phyloP scores from a whole-genome alignment of 2,329 filamentous ascomycete genomes.

The Pseudogymnoascus sp. region DNA sequence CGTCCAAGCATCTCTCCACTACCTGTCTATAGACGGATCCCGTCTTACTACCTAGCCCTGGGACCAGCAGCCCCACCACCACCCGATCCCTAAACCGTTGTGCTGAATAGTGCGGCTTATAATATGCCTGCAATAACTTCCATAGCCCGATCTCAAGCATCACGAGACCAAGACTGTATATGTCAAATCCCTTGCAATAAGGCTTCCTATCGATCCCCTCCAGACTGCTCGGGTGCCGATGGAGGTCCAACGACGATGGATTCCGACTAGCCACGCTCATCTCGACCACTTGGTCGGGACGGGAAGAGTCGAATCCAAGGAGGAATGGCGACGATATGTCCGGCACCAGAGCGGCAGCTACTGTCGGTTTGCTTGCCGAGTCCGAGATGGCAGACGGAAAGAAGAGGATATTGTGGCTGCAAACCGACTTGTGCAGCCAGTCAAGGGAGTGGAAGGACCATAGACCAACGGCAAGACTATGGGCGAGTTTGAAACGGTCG shows the following conservation, averaged over 20 bases:
- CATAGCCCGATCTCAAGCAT: constrained; percentile 46
- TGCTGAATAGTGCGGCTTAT: constrained; percentile 36
- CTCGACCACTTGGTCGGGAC: constrained; percentile 31
- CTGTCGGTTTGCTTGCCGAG: constrained; percentile 22
- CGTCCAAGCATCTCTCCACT: constrained; percentile 36
- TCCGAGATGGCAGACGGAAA: constrained; percentile 34
- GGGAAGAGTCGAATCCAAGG: constrained; percentile 36
- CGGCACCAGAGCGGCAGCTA: constrained; percentile 29
- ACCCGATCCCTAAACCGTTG: constrained; percentile 38
- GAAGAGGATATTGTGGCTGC: constrained; percentile 34
- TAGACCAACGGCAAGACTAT: constrained; percentile 37
- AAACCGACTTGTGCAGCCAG: constrained; percentile 42
- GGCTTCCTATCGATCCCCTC: constrained; percentile 32
- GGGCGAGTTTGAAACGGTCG: constrained; percentile 36
- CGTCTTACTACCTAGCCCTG: constrained; percentile 35
- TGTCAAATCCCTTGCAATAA: constrained; percentile 36
- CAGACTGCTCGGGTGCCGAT: constrained; percentile 40
- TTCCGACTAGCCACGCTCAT: constrained; percentile 35
- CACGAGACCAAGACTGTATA: constrained; percentile 43
- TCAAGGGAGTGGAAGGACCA: constrained; percentile 47
- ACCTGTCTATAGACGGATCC: constrained; percentile 35
- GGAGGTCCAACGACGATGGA: constrained; percentile 34
- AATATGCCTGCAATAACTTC: constrained; percentile 36
- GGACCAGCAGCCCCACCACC: constrained; percentile 35
- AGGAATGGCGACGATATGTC: constrained; percentile 35